phyloP scores from a whole-genome alignment of 768 basidiomycete genomes.

The Lentinula lateritia region DNA sequence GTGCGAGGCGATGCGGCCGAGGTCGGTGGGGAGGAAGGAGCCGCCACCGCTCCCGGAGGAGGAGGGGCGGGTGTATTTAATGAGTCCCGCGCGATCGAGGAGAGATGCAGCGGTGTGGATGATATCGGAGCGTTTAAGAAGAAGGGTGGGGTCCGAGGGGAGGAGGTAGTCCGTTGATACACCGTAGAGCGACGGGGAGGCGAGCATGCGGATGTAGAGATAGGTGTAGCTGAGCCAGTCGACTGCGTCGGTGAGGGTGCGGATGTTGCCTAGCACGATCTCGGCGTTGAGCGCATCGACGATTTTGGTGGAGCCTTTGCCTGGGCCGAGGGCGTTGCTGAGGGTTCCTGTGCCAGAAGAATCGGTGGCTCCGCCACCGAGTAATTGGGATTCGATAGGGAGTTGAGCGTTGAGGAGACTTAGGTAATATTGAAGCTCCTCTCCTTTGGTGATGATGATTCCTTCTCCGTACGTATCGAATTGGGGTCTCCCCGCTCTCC shows the following conservation, averaged over 20 bases:
- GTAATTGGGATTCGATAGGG: constrained; percentile 95
- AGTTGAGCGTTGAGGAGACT: constrained; percentile 95
- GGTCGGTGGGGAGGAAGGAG: too few species aligned
- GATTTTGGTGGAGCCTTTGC: constrained; percentile 43
- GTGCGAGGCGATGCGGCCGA: constrained; percentile 91
- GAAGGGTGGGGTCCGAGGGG: constrained; percentile 62
- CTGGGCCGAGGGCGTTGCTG: too few species aligned
- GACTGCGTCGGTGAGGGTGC: constrained; percentile 95
- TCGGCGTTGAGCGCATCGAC: constrained; percentile 97
- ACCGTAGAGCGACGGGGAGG: not conserved
- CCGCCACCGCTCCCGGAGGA: too few species aligned
- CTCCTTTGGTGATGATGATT: constrained; percentile 96
- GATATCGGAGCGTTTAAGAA: constrained; percentile 94
- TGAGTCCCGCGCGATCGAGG: constrained; percentile 88
- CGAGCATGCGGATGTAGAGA: constrained; percentile 46
- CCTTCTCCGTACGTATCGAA: constrained; percentile 95
- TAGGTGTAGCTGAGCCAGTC: constrained; percentile 97
- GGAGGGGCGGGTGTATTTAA: constrained; percentile 93
- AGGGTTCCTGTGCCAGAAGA: too few species aligned
- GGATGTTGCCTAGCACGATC: constrained; percentile 89
- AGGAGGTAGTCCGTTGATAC: constrained; percentile 66
- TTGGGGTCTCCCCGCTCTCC: constrained; percentile 94
- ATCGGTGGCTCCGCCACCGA: too few species aligned
- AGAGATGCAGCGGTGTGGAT: constrained; percentile 89
- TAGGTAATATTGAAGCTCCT: constrained; percentile 95